Evolutionary conservation across 2,329 filamentous ascomycete genomes (phyloP).

Genomic region (Scedosporium boydii): DNA sequence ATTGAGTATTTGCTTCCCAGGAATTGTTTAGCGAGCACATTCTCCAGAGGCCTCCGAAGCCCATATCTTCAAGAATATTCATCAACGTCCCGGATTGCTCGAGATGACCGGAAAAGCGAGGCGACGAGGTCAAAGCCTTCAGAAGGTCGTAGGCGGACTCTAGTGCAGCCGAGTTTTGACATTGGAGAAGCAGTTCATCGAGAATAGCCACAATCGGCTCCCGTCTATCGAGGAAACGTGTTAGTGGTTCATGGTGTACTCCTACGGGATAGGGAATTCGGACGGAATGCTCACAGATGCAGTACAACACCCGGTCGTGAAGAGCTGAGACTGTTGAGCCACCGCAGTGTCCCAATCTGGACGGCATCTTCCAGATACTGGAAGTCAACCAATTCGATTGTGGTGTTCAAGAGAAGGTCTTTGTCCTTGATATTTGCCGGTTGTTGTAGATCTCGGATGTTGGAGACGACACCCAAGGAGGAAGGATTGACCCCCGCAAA

Average conservation of each 20-base stretch:
- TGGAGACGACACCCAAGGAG: conserved; percentile 27
- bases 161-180: conserved; percentile 50
- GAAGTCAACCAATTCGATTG: conserved; percentile 58
- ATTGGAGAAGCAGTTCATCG: conserved; percentile 53
- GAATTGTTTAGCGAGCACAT: conserved; percentile 40
- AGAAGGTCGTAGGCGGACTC: conserved; percentile 52
- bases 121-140: conserved; percentile 46
- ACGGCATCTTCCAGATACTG: conserved; percentile 52
- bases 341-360: conserved; percentile 48
- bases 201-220: conserved; percentile 48
- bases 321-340: conserved; percentile 48
- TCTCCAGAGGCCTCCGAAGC: conserved; percentile 55
- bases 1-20: conserved; percentile 40
- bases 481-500: conserved; percentile 42
- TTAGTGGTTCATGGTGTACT: conserved; percentile 12
- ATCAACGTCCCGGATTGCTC: conserved; percentile 39
- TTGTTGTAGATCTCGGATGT: conserved; percentile 31
- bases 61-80: conserved; percentile 47
- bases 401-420: conserved; percentile 52
- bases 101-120: conserved; percentile 37
- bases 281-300: conserved; percentile 39
- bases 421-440: conserved; percentile 44
- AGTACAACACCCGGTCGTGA: conserved; percentile 46
- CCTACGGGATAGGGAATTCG: neutral
- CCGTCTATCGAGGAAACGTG: conserved; percentile 27